Conservation (phyloP, 1,284 basidiomycete species). For the Coniophora puteana region DNA sequence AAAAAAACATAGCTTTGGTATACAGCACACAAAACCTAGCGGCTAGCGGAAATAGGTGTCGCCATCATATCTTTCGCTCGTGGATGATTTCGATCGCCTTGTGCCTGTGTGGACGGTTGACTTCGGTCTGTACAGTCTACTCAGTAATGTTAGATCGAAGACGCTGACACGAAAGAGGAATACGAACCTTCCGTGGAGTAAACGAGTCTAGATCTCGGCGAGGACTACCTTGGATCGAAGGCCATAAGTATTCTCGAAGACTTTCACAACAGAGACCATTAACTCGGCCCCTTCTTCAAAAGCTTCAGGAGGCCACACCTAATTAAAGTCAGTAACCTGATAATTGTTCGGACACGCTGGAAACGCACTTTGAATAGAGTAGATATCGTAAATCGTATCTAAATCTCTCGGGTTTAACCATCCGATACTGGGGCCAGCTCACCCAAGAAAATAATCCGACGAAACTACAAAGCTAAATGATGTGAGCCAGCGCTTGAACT, state of each 20-base stretch:
- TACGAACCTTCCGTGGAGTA: constrained; percentile 79
- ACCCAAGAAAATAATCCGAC: constrained; percentile 78
- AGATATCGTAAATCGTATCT: constrained; percentile 80
- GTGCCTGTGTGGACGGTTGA: constrained; percentile 93
- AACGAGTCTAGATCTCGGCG: constrained; percentile 75
- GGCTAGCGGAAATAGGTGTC: constrained; percentile 90
- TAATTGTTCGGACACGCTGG: too few relatives aligned
- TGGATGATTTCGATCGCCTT: constrained; percentile 83
- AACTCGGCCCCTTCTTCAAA: constrained; percentile 96
- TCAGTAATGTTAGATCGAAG: constrained; percentile 7
- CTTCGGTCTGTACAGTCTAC: constrained; percentile 92
- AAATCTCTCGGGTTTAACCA: constrained; percentile 75
- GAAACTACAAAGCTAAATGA: constrained; percentile 76
- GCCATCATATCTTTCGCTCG: constrained; percentile 84
- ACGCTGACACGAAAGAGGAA: background rate
- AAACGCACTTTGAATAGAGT: too few relatives aligned
- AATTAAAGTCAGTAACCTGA: constrained; percentile 5
- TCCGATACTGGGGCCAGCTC: constrained; percentile 75
- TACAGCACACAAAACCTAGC: constrained; percentile 63
- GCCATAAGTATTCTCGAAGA: constrained; percentile 85
- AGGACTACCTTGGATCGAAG: constrained; percentile 82
- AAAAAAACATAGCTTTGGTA: constrained; percentile 77
- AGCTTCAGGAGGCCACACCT: constrained; percentile 92
- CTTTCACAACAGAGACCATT: constrained; percentile 76
- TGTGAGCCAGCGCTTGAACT: too few relatives aligned